Evolutionary conservation across 768 basidiomycete species (phyloP).

Genomic region (Trametes gibbosa): DNA sequence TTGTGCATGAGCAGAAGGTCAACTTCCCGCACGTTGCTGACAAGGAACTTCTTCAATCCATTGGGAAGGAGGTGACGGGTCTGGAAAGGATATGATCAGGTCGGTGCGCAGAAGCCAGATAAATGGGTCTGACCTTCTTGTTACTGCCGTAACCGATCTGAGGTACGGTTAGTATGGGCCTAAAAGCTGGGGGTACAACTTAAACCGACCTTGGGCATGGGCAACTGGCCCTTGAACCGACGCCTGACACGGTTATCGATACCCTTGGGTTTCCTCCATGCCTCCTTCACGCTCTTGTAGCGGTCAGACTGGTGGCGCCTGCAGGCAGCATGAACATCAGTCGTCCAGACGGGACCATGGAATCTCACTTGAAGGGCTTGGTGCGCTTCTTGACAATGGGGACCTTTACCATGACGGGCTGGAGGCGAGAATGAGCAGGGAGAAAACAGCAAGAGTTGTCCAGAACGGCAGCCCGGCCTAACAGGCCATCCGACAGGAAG

Average conservation of each 20-base stretch:
- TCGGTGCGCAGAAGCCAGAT: background rate
- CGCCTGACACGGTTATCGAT: slow-evolving; percentile 98
- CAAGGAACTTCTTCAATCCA: slow-evolving; percentile 93
- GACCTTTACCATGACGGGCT: slow-evolving; percentile 50
- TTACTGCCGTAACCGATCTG: slow-evolving; percentile 90
- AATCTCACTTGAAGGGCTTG: slow-evolving; percentile 87
- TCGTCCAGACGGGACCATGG: background rate
- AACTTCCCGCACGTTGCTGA: slow-evolving; percentile 90
- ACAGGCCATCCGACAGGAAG: slow-evolving; percentile 24
- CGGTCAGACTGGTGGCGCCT: slow-evolving; percentile 99
- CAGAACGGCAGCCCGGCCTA: slow-evolving; percentile 6
- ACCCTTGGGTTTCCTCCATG: slow-evolving; percentile 99
- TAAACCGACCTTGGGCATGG: slow-evolving; percentile 91
- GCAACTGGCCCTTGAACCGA: slow-evolving; percentile 91
- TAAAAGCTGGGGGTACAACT: too few species aligned
- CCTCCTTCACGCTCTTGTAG: slow-evolving; percentile 94
- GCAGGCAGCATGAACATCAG: slow-evolving; percentile 12
- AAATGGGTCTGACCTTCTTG: slow-evolving; percentile 50
- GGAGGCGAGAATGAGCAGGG: slow-evolving; percentile 2
- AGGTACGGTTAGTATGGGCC: background rate
- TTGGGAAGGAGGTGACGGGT: slow-evolving; percentile 95
- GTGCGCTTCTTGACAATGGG: slow-evolving; percentile 96
- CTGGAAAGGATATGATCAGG: slow-evolving; percentile 32
- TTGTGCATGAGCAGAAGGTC: slow-evolving; percentile 98
- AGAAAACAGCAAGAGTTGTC: slow-evolving; percentile 9